Base-by-base conservation (phyloP, 192 early-diverging fungal genomes). In the Helicostylum pulchrum region DNA sequence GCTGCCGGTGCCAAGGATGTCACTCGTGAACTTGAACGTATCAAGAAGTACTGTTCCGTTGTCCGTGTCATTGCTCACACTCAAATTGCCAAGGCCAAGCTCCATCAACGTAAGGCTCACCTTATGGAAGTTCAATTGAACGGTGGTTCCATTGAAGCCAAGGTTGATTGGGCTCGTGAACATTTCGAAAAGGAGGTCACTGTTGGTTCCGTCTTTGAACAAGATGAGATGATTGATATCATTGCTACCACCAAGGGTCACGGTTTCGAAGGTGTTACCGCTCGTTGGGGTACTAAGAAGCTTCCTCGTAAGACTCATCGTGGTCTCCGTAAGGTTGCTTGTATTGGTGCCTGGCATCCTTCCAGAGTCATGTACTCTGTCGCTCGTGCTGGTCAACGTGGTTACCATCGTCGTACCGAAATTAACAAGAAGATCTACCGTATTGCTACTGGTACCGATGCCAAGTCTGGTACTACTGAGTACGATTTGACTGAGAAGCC, bases 371-470 rank as follows among this genome's bases (percentile, higher is more conserved):
- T 94, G 94, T 97, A 87, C 93, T 94, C 97, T 59, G 95, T 99
- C 71, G 91, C 97, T 66, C 95, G 97, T 80, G 92, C 97, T 70
- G 97, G 97, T 94, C 97, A 99, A 87, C 83, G 94, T 83, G 97
- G 97, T 87, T 97, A 95, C 91, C 97, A 99, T 86, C 95, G 98
- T 88, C 95, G 97, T 90, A 97, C 95, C 67, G 97, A 99, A 85
- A 78, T 95, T 71, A 99, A 99, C 92, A 97, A 97, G 93, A 99
- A 99, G 91, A 96, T 99, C 88, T 99, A 97, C 92, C 92, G 95
- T 74, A 89, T 99, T 62, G 95, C 90, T 62, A 92, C 90, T 74
- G 90, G 89, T 72, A 83, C 87, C 64, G 89, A 94, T 83, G 79
- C 83, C 72, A 78, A 78, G 64, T 90, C 79, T 78, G 95, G 86